Conservation (phyloP, 805 yeast genomes). For the Metschnikowia bowlesiae region DNA sequence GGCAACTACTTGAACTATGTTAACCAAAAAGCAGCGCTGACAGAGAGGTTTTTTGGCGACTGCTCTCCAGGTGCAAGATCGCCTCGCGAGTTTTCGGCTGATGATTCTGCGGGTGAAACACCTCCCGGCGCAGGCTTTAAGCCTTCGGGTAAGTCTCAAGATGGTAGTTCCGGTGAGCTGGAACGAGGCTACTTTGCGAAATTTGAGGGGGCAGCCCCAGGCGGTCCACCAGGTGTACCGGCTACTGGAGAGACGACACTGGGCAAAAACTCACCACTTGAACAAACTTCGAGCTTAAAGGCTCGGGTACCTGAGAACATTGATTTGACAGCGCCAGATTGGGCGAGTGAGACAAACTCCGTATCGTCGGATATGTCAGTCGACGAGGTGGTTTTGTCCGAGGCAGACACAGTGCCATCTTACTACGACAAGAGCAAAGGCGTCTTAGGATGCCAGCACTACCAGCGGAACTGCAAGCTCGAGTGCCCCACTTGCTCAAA, state of each 20-base stretch:
- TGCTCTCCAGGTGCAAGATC: too few relatives aligned
- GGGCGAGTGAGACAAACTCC: neutral
- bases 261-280: too few relatives aligned
- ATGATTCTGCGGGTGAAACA: too few relatives aligned
- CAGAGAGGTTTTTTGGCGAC: neutral
- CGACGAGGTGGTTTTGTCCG: slow-evolving; percentile 46
- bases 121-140: too few relatives aligned
- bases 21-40: neutral
- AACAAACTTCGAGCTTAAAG: neutral
- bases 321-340: neutral
- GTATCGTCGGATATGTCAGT: slow-evolving; percentile 14
- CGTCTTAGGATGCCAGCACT: slow-evolving; percentile 75
- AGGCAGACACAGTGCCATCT: slow-evolving; percentile 45
- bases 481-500: slow-evolving; percentile 71
- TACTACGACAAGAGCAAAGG: slow-evolving; percentile 41
- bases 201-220: too few relatives aligned
- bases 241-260: too few relatives aligned
- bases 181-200: too few relatives aligned
- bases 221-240: too few relatives aligned
- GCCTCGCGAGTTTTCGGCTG: too few relatives aligned
- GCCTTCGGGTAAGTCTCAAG: too few relatives aligned
- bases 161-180: too few relatives aligned
- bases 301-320: neutral
- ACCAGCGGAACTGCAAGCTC: slow-evolving; percentile 75
- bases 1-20: slow-evolving; percentile 55